phyloP scores from a whole-genome alignment of 2,329 filamentous ascomycete species.

The Exophiala spinifera region DNA sequence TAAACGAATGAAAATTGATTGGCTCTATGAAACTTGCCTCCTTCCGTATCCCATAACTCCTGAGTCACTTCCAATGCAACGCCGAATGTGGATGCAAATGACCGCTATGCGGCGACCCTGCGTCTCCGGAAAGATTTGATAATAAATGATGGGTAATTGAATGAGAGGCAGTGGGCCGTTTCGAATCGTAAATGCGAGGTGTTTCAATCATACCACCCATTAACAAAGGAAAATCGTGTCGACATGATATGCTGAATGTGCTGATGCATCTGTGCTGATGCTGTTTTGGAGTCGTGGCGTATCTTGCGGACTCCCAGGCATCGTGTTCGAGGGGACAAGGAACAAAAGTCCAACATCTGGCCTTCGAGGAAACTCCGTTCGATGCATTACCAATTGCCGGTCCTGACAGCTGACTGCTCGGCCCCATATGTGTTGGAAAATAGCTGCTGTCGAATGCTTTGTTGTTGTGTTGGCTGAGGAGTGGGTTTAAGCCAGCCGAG shows the following conservation, averaged over 20 bases:
- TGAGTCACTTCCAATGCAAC: background rate
- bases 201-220: constrained; percentile 5
- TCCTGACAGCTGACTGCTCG: constrained; percentile 33
- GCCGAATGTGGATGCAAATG: background rate
- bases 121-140: background rate
- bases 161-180: constrained; percentile 3
- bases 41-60: too few relatives aligned
- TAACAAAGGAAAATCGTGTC: constrained; percentile 24
- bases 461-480: constrained; percentile 12
- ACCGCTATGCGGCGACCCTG: too few relatives aligned
- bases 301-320: background rate
- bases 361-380: background rate
- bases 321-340: too few relatives aligned
- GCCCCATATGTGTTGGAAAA: constrained; percentile 56
- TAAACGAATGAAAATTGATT: too few relatives aligned
- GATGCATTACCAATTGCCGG: constrained; percentile 22
- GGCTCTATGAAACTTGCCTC: too few relatives aligned
- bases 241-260: constrained; percentile 9
- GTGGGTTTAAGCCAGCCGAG: constrained; percentile 72
- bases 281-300: background rate
- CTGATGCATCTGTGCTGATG: constrained; percentile 10
- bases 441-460: constrained; percentile 55
- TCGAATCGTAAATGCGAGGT: constrained; percentile 15
- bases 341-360: background rate
- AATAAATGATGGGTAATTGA: background rate